Base-by-base conservation (phyloP, 2,329 filamentous ascomycete genomes). In the Colletotrichum tropicale region DNA sequence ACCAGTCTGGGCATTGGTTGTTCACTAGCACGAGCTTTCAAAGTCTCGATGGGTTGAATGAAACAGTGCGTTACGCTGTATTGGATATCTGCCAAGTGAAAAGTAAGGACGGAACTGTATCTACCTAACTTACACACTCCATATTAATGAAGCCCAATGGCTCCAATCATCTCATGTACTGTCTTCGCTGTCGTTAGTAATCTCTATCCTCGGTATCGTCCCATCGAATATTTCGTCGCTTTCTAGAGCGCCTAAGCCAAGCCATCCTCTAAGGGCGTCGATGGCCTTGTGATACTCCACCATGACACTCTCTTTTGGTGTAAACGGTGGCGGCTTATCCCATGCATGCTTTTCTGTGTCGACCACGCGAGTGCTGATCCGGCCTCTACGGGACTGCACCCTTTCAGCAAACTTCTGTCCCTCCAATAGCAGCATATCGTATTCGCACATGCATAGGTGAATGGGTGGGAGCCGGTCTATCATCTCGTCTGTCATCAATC, bases 401-500 rank as follows among this genome's bases (percentile, higher is more conserved):
- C 93, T 87, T 67, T 91, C 87, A 13, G 91, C 88, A 77, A 96
- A 93, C 6, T 87, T 86, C 75, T 93, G 85, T 13, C 90, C 91
- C 80, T 93, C 91, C 3, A 84, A 85, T 12, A 91, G 86, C n/a
- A 93, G 82, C 90, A 93, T 93, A 80, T 93, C 91, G 81, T 88
- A 90, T 83, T 93, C 92, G 83, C 92, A 93, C 4, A 92, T 88
- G 78, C 90, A 91, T 56, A 93, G 83, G 21, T 93, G 86, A 4
- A 93, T 82, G 18, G 89, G 88, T 1, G 88, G 85, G 4, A 92
- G 88, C 52, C 90, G 85, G 13, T 84, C 83, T 5, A 93, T 78
- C n/a, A 90, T 79, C 32, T 87, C 86, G 77, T 91, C 88, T 0
- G 87, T 82, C 72, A 92, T 91, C 9, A 90, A 86, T 5, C 88